Conservation (phyloP, 208 protist species). For the Trypanosoma scelopori region DNA sequence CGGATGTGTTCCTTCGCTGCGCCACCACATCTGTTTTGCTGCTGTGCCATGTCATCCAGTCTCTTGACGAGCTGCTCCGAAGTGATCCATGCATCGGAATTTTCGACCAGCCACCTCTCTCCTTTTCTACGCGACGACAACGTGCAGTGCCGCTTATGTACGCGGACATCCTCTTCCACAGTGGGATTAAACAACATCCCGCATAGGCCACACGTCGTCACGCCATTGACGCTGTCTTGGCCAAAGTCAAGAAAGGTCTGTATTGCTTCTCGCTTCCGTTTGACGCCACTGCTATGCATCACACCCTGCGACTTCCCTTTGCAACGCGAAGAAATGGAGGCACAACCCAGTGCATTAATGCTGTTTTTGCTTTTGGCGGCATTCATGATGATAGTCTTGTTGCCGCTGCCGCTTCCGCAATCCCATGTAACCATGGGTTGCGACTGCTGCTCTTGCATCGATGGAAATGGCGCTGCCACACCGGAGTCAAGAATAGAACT, state of each 20-base stretch:
- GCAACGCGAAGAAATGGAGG: background rate
- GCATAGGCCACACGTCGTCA: constrained; percentile 42
- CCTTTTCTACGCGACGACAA: background rate
- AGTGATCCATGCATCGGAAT: constrained; percentile 6
- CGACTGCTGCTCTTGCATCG: background rate
- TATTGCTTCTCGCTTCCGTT: constrained; percentile 3
- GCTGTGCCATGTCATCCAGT: constrained; percentile 1
- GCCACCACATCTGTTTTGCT: background rate
- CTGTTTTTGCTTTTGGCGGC: background rate
- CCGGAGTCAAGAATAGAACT: no score
- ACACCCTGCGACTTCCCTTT: background rate
- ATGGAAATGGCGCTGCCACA: no score
- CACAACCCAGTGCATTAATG: no score
- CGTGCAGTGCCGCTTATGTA: constrained; percentile 54
- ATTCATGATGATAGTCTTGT: background rate
- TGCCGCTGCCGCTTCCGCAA: background rate
- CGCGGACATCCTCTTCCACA: constrained; percentile 35
- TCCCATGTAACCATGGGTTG: background rate
- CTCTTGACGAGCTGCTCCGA: constrained; percentile 6
- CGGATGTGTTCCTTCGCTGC: background rate
- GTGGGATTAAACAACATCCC: constrained; percentile 60
- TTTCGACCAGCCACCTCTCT: background rate
- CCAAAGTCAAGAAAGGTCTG: constrained; percentile 82
- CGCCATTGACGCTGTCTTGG: constrained; percentile 35
- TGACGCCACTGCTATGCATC: background rate